Evolutionary conservation across 345 rosid genomes (phyloP), one percentile per base, ranked within the genome.

Genomic region (Arabis hirsuta): DNA sequence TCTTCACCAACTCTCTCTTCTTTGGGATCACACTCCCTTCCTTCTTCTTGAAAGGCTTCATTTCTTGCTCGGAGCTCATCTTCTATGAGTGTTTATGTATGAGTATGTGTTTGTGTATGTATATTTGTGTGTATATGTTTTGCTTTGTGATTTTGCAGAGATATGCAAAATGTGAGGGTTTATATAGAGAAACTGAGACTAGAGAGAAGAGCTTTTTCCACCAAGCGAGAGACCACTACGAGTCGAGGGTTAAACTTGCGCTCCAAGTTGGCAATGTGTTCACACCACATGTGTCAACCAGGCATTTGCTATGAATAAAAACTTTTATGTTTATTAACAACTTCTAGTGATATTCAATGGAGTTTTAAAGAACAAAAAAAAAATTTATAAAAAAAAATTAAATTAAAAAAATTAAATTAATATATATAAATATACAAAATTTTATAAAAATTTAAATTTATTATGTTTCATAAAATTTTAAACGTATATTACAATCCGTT

Each of bases 1-100:
- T 74, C 82, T 85, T 83, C 68, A 85, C 87, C 46, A 72, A 55
- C 56, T 68, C 80, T 71, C 78, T 81, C 78, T 72, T 65, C 67
- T 55, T 51, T 0, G 83, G 84, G 34, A 82, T 2, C 65, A 80
- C 83, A 54, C 79, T 80, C 12, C 84, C 85, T 44, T 76, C 64
- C 55, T 72, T 76, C 67, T 78, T 67, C 58, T 72, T 67, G 71
- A 78, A 69, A 61, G 71, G 73, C 73, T 71, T 81, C 67, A 62
- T n/a, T 2, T 39, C 65, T 3, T 36, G 11, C 34, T 0, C 48
- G 31, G 42, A 44, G 52, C 26, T 51, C 73, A 64, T 67, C 55
- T 50, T 45, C 63, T 60, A 45, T 36, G 55, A 41, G 36, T 74
- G 4, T 31, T 46, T 16, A 19, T 69, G 41, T 38, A 11, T 59